Base-by-base conservation (phyloP, 2,329 filamentous ascomycete genomes). In the Trichophyton benhamiae region DNA sequence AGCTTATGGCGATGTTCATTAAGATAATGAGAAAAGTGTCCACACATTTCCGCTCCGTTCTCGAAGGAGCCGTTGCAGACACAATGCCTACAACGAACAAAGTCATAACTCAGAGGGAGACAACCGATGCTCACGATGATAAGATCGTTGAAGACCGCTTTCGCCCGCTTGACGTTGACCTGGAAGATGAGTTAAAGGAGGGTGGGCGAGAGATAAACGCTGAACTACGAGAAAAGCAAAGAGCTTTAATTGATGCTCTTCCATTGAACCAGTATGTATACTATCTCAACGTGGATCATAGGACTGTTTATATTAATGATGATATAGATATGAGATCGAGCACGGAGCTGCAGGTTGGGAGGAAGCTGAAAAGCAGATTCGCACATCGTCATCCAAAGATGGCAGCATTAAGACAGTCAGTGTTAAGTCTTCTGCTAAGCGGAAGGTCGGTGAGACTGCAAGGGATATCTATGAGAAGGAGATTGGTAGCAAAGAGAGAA, bases 1-100 rank as follows among this genome's bases (percentile, higher is more conserved):
- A 97, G 76, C 78, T 96, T 2, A 80, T 99, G 64, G 91, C 92
- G 63, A 95, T 97, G 87, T 97, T 99, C 74, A 89, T 96, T 73
- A 99, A 99, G 79, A 87, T 96, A 63, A 82, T 96, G 63, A 85
- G 91, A 66, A 97, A 97, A 77, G 82, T 96, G 44, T 88, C 88
- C 2, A 80, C 82, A 2, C 83, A 91, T 71, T 94, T 99, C 75
- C 83, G 85, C 36, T 78, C 80, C 2, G 75, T 97, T 0, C 81
- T 96, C 2, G 83, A 90, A 48, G 84, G 83, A 2, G 90, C 89
- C 0, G 86, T 87, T 9, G 86, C 84, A 61, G 83, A 84, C 1
- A 79, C 83, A 55, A 77, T 91, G 68, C 87, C 87, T 2, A 76
- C 78, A 52, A 73, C 80, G 1, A 79, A 82, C 60, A 68, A 72